Evolutionary conservation across 1,284 basidiomycete species (phyloP), one percentile per base, ranked within the genome.

Genomic region (Neolentinus lepideus): DNA sequence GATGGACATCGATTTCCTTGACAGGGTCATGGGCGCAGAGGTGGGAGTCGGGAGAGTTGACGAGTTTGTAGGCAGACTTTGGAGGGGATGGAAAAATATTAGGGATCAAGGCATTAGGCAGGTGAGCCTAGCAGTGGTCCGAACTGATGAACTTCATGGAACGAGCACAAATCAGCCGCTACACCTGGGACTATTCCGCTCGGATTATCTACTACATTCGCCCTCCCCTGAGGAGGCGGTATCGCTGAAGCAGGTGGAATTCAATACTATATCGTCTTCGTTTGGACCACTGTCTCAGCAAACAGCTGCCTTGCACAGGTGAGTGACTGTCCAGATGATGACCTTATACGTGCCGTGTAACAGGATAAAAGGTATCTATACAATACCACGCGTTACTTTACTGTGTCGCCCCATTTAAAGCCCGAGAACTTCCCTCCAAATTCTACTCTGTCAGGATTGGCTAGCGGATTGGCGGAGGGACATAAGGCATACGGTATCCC

Each of bases 211-310:
- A 43, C 72, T 98, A n/a, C 92, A 99, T 65, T 69, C 75, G 33
- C 69, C 77, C 1, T 62, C 64, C 1, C 55, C 63, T 3, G 68
- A 71, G 24, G 71, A 75, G 6, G 61, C 71, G 0, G 62, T 84
- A 10, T 73, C 75, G 26, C 73, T 99, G 58, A 97, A 94, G 69
- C 96, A 99, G 73, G 96, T 99, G 54, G 97, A 99, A 69, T 97
- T 99, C 73, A 99, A 99, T 69, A 98, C 96, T 3, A 96, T 98
- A 61, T 93, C 94, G 0, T 84, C 89, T 0, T 94, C 92, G 1
- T 98, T 98, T 66, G 96, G 94, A 1, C 69, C 85, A 0, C 75
- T 98, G 14, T 92, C 90, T 2, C 81, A 93, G 58, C 80, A 79
- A 43, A 80, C 84, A 6, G 80, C 88, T 16, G 80, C 81, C 24